Conservation (phyloP, 768 basidiomycete species). For the Amylocystis lapponica region DNA sequence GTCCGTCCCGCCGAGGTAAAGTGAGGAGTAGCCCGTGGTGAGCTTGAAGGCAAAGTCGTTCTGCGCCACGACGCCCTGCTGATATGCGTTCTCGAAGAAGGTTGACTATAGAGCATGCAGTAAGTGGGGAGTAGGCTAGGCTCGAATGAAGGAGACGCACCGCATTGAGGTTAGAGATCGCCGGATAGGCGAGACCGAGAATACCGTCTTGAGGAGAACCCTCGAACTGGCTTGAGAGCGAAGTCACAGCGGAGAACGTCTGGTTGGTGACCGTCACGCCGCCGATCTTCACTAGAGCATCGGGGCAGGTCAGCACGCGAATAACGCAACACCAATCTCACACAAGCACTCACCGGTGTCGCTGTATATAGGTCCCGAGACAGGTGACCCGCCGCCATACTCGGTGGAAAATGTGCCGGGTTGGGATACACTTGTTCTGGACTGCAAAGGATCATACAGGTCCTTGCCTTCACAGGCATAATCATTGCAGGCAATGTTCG, state of each 20-base stretch:
- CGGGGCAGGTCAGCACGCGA: neutral
- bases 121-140: neutral
- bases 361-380: constrained; percentile 22
- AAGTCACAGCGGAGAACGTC: constrained; percentile 18
- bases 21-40: constrained; percentile 17
- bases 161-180: constrained; percentile 16
- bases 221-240: constrained; percentile 12
- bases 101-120: constrained; percentile 9
- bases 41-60: constrained; percentile 25
- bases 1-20: constrained; percentile 34
- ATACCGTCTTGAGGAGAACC: constrained; percentile 16
- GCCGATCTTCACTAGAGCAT: constrained; percentile 11
- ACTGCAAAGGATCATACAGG: constrained; percentile 22
- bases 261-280: constrained; percentile 14
- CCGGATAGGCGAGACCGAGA: constrained; percentile 19
- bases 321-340: neutral
- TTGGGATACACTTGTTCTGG: constrained; percentile 11
- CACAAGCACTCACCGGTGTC: constrained; percentile 14
- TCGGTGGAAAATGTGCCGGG: constrained; percentile 5
- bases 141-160: neutral
- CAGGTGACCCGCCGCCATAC: constrained; percentile 30
- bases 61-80: constrained; percentile 12
- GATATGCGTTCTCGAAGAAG: constrained; percentile 17
- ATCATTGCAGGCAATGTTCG: neutral
- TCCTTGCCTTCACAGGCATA: neutral